Conservation (phyloP, 129 eudicot species). For the sunflower (Helianthus annuus) region DNA sequence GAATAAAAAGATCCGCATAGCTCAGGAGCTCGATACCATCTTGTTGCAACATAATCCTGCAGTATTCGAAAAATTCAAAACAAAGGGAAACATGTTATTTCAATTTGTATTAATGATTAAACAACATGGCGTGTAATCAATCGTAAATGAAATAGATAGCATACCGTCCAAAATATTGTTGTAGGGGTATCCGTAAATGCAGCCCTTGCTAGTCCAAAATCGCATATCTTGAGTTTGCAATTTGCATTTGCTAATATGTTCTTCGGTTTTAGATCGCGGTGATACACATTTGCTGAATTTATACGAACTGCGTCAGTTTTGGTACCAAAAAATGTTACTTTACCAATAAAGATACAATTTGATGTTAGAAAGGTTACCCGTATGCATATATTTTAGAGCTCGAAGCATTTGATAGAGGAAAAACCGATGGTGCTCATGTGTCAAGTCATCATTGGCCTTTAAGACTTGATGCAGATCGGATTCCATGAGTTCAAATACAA, state of each 20-base stretch:
- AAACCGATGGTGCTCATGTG: slow-evolving; percentile 38
- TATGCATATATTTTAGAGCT: slow-evolving; percentile 37
- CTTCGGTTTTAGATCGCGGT: slow-evolving; percentile 39
- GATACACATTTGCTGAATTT: slow-evolving; percentile 35
- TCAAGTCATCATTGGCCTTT: slow-evolving; percentile 40
- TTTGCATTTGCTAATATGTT: slow-evolving; percentile 40
- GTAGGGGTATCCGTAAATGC: slow-evolving; percentile 42
- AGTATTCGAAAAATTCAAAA: background rate
- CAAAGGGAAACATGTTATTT: background rate
- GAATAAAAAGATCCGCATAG: slow-evolving; percentile 88
- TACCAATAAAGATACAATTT: background rate
- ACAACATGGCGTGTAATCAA: background rate
- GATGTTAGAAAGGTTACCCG: slow-evolving; percentile 20
- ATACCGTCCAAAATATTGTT: slow-evolving; percentile 36
- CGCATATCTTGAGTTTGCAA: slow-evolving; percentile 40
- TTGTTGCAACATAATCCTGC: slow-evolving; percentile 91
- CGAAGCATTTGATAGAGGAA: slow-evolving; percentile 46
- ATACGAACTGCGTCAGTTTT: background rate
- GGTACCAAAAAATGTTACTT: background rate
- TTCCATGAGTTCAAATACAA: slow-evolving; percentile 44
- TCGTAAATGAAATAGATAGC: background rate
- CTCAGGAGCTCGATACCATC: slow-evolving; percentile 98
- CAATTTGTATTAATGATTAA: background rate
- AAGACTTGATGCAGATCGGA: slow-evolving; percentile 46
- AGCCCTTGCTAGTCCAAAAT: slow-evolving; percentile 47